phyloP scores from a whole-genome alignment of 2,329 filamentous ascomycete species.

The Tolypocladium ovalisporum region DNA sequence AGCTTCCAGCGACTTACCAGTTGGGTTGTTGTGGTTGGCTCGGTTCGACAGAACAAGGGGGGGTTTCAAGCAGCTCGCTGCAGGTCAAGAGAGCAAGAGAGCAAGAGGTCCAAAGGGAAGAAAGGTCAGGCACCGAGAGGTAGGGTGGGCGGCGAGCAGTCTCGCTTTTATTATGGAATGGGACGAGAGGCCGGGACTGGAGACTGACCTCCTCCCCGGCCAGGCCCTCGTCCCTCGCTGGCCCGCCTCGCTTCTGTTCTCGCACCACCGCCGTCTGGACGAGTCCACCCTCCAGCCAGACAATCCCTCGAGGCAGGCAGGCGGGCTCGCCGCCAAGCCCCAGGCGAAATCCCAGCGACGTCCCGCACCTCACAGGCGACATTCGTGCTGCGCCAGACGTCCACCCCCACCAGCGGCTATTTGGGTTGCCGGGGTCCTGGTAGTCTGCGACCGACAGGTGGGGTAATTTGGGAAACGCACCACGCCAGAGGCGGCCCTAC shows the following conservation, averaged over 20 bases:
- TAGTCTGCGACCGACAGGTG: slow-evolving; percentile 9
- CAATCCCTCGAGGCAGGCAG: not conserved
- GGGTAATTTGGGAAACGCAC: slow-evolving; percentile 4
- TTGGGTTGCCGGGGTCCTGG: slow-evolving; percentile 3
- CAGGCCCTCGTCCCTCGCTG: not conserved
- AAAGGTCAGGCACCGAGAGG: slow-evolving; percentile 9
- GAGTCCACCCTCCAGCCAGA: not conserved
- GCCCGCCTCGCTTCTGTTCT: not conserved
- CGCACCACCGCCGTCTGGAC: not conserved
- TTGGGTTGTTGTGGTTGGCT: slow-evolving; percentile 6
- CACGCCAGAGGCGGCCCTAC: slow-evolving; percentile 1
- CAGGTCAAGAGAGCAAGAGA: slow-evolving; percentile 13
- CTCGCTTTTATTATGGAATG: slow-evolving; percentile 7
- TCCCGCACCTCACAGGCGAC: not conserved
- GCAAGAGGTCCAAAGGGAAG: slow-evolving; percentile 12
- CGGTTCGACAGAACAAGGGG: slow-evolving; percentile 9
- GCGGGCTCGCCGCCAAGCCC: not conserved
- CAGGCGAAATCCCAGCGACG: not conserved
- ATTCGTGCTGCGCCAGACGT: not conserved
- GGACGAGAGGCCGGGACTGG: slow-evolving; percentile 2
- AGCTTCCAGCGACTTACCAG: slow-evolving; percentile 14
- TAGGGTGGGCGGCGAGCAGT: slow-evolving; percentile 7
- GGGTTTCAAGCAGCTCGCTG: slow-evolving; percentile 16
- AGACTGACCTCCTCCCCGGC: slow-evolving; percentile 1
- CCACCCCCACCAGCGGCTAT: slow-evolving; percentile 4